phyloP scores from a whole-genome alignment of 2,329 filamentous ascomycete genomes.

The Diaporthe velutina region DNA sequence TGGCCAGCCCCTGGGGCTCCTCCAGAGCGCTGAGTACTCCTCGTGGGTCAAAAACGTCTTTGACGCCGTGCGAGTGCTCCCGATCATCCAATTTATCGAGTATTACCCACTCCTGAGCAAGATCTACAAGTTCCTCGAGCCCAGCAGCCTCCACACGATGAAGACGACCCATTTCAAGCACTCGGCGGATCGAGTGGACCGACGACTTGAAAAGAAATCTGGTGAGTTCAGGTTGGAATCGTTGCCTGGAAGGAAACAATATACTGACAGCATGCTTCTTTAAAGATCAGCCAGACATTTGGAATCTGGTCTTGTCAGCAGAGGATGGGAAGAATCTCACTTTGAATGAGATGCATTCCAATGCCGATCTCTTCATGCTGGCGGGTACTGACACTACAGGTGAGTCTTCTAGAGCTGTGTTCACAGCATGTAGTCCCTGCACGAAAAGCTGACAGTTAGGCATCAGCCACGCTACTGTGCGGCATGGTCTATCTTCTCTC shows the following conservation, averaged over 20 bases:
- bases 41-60: slow-evolving; percentile 48
- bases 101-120: slow-evolving; percentile 9
- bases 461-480: slow-evolving; percentile 26
- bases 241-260: not conserved
- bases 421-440: not conserved
- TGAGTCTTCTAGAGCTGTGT: not conserved
- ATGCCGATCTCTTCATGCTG: slow-evolving; percentile 10
- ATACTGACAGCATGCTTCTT: not conserved
- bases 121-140: slow-evolving; percentile 2
- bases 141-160: not conserved
- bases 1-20: slow-evolving; percentile 54
- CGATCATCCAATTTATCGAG: slow-evolving; percentile 30
- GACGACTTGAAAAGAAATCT: slow-evolving; percentile 11
- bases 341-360: slow-evolving; percentile 26
- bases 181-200: slow-evolving; percentile 28
- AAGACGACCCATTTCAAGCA: slow-evolving; percentile 11
- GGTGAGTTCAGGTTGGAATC: not conserved
- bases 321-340: not conserved
- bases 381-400: slow-evolving; percentile 38
- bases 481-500: slow-evolving; percentile 29
- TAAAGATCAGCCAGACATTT: slow-evolving; percentile 26
- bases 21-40: slow-evolving; percentile 45
- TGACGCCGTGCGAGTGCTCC: slow-evolving; percentile 39
- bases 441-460: not conserved
- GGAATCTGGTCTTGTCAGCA: slow-evolving; percentile 13